phyloP scores from a whole-genome alignment of 176 grass and related monocot genomes.

The Oryza meridionalis region DNA sequence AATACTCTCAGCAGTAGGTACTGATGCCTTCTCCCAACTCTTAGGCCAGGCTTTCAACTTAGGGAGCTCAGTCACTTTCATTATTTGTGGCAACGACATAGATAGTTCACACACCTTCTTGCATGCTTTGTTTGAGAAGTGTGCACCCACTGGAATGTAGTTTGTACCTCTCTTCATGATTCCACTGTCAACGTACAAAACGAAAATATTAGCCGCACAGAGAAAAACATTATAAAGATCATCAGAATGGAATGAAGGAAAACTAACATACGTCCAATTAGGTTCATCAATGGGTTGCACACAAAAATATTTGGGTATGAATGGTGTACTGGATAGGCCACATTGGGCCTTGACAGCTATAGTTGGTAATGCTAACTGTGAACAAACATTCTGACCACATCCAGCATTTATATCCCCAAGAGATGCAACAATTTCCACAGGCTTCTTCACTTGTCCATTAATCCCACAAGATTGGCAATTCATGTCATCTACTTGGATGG shows the following conservation, averaged over 20 bases:
- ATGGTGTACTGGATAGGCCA: slow-evolving; percentile 16
- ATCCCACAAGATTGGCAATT: background rate
- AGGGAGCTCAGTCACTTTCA: slow-evolving; percentile 46
- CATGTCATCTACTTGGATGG: slow-evolving; percentile 3
- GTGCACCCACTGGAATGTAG: slow-evolving; percentile 61
- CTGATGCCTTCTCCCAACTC: slow-evolving; percentile 44
- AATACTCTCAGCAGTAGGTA: slow-evolving; percentile 55
- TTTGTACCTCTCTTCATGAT: slow-evolving; percentile 55
- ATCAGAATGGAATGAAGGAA: slow-evolving; percentile 11
- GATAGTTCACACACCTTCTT: slow-evolving; percentile 55
- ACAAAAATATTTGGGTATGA: slow-evolving; percentile 30
- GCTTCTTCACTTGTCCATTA: slow-evolving; percentile 14
- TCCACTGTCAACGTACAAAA: slow-evolving; percentile 57
- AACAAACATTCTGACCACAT: slow-evolving; percentile 10
- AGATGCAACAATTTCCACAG: background rate
- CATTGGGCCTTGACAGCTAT: background rate
- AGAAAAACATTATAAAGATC: background rate
- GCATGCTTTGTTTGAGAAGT: slow-evolving; percentile 61
- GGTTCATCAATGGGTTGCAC: slow-evolving; percentile 35
- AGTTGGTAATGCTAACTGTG: slow-evolving; percentile 25
- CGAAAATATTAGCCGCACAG: slow-evolving; percentile 18
- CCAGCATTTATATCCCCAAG: background rate
- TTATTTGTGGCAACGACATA: slow-evolving; percentile 49
- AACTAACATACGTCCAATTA: slow-evolving; percentile 54
- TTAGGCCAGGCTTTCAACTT: slow-evolving; percentile 62